Conservation (phyloP, 192 early-diverging fungal species). For the Helicostylum pulchrum region DNA sequence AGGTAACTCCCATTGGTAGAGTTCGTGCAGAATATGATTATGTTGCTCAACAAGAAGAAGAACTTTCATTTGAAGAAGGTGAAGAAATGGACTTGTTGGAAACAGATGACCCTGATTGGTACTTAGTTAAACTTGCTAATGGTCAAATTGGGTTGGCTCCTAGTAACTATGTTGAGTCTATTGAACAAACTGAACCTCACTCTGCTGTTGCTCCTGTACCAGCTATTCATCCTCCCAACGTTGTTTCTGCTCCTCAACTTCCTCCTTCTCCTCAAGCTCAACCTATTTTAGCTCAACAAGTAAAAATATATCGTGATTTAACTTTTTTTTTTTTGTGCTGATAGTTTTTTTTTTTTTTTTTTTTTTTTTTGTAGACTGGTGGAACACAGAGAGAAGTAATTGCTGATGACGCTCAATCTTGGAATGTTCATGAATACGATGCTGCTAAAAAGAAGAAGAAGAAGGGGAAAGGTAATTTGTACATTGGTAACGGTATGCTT, state of each 20-base stretch:
- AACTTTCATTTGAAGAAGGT: conserved; percentile 76
- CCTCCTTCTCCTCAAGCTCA: background rate
- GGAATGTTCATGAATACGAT: conserved; percentile 60
- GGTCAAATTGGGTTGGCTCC: conserved; percentile 81
- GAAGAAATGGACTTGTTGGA: conserved; percentile 75
- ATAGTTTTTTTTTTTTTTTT: conserved; percentile 1
- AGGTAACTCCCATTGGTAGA: conserved; percentile 56
- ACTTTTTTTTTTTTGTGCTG: background rate
- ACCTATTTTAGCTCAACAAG: background rate
- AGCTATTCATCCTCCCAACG: background rate
- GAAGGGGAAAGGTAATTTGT: conserved; percentile 62
- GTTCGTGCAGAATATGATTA: conserved; percentile 81
- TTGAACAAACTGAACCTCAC: background rate
- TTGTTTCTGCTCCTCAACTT: background rate
- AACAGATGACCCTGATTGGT: conserved; percentile 91
- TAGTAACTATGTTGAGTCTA: conserved; percentile 74
- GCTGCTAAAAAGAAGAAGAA: conserved; percentile 69
- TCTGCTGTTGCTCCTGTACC: background rate
- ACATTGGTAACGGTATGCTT: conserved; percentile 59
- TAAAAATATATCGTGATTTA: background rate
- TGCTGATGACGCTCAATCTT: conserved; percentile 42
- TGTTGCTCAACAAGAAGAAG: conserved; percentile 77
- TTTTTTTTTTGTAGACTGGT: conserved; percentile 3
- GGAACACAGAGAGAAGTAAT: background rate
- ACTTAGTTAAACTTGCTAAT: conserved; percentile 69